Percentiles rank a stretch among this genome's conserved stretches.
phyloP scores from a whole-genome alignment of 805 yeast genomes.

The Danielia reshetovae region DNA sequence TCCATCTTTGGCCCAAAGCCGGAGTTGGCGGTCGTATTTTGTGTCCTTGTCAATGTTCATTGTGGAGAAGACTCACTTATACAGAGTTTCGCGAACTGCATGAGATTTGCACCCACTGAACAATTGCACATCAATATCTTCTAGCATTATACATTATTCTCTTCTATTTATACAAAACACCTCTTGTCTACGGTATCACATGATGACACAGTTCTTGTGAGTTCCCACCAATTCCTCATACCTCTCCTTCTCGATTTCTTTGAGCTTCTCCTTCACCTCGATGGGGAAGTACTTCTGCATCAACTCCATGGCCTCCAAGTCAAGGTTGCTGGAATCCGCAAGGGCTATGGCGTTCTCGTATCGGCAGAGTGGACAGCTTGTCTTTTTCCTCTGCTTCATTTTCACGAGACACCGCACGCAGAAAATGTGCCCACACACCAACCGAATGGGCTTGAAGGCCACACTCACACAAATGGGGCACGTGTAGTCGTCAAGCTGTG shows the following conservation, averaged over 20 bases:
- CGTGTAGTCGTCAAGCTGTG: slow-evolving; percentile 71
- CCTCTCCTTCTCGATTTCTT: slow-evolving; percentile 44
- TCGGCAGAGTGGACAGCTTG: slow-evolving; percentile 68
- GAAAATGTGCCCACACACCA: slow-evolving; percentile 63
- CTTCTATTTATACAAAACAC: not conserved
- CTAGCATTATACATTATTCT: not conserved
- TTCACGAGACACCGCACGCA: slow-evolving; percentile 72
- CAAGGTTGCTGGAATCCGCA: slow-evolving; percentile 62
- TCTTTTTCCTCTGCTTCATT: slow-evolving; percentile 53
- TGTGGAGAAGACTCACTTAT: not conserved
- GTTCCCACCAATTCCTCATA: slow-evolving; percentile 27
- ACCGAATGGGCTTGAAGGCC: slow-evolving; percentile 67
- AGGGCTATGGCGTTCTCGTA: slow-evolving; percentile 45
- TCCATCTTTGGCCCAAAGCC: slow-evolving; percentile 82
- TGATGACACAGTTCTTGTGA: slow-evolving; percentile 18
- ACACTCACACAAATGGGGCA: slow-evolving; percentile 71
- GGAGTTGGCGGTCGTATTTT: slow-evolving; percentile 80
- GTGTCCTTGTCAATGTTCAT: slow-evolving; percentile 18
- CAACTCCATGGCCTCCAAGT: slow-evolving; percentile 46
- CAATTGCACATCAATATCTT: too few relatives aligned
- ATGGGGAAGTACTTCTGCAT: slow-evolving; percentile 61
- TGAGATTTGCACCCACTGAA: not conserved
- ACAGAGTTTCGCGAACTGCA: too few relatives aligned
- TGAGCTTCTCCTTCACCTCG: slow-evolving; percentile 61
- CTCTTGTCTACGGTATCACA: slow-evolving; percentile 2